Conservation (phyloP, 768 basidiomycete genomes). For the Hemileccinum impolitum region DNA sequence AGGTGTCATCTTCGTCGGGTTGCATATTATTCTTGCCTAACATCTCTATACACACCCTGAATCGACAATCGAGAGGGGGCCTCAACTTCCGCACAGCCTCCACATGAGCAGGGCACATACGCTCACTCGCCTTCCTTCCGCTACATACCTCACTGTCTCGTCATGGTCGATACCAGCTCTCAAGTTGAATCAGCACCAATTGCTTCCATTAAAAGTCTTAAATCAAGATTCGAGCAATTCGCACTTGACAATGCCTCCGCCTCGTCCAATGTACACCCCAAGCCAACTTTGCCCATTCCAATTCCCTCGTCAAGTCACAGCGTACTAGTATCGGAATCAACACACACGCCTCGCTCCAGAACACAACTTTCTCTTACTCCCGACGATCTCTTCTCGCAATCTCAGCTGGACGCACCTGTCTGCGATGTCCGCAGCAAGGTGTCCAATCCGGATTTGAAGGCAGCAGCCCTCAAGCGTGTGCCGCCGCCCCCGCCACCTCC, state of each 20-base stretch:
- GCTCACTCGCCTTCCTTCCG: not conserved
- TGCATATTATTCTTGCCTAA: not conserved
- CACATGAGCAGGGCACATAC: constrained; percentile 2
- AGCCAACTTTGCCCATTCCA: not conserved
- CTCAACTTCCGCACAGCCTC: constrained; percentile 2
- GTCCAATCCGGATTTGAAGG: constrained; percentile 54
- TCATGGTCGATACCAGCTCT: constrained; percentile 18
- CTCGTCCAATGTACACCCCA: not conserved
- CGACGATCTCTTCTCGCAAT: constrained; percentile 16
- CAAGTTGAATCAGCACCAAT: constrained; percentile 51
- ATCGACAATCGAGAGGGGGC: not conserved
- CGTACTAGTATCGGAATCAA: constrained; percentile 27
- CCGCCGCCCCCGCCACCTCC: constrained; percentile 58
- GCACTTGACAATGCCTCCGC: constrained; percentile 39
- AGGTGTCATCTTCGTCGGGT: constrained; percentile 1
- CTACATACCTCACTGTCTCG: not conserved
- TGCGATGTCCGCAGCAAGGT: constrained; percentile 43
- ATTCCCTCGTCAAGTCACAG: constrained; percentile 9
- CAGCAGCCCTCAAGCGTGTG: constrained; percentile 39
- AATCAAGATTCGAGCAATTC: constrained; percentile 68
- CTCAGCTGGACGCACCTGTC: constrained; percentile 21
- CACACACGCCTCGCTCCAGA: constrained; percentile 40
- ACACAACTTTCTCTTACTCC: constrained; percentile 33
- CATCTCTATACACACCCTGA: not conserved
- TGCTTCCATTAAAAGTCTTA: constrained; percentile 65